Conservation (phyloP, 2,329 filamentous ascomycete species). For the Alternaria brassicae region DNA sequence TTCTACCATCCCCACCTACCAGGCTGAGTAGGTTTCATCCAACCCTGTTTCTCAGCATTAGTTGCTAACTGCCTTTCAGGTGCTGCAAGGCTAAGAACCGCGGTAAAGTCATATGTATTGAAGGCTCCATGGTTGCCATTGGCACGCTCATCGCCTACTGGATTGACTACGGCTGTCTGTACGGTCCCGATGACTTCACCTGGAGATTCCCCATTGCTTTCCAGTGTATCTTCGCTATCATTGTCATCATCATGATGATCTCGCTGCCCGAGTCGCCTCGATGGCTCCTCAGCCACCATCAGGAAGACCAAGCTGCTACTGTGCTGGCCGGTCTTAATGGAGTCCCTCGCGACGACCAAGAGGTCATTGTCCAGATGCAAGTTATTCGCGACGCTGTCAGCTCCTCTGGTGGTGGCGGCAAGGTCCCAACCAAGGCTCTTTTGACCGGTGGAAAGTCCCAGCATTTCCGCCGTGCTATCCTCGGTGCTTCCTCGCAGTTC, state of each 20-base stretch:
- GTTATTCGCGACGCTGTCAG: conserved; percentile 65
- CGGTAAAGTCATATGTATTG: conserved; percentile 66
- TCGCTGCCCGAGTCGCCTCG: conserved; percentile 39
- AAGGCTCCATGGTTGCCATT: conserved; percentile 59
- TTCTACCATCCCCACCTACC: conserved; percentile 61
- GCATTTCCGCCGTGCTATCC: conserved; percentile 67
- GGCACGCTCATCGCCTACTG: conserved; percentile 60
- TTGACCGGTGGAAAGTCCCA: conserved; percentile 69
- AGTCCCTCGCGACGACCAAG: conserved; percentile 58
- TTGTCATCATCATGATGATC: conserved; percentile 47
- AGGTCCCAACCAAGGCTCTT: conserved; percentile 52
- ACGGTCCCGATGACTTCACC: conserved; percentile 38
- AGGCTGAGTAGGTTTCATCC: conserved; percentile 53
- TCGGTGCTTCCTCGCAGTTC: conserved; percentile 66
- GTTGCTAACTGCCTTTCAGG: conserved; percentile 9
- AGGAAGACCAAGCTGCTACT: conserved; percentile 56
- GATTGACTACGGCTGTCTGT: conserved; percentile 57
- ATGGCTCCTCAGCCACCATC: conserved; percentile 44
- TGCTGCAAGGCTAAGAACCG: conserved; percentile 62
- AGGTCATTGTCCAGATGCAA: conserved; percentile 65
- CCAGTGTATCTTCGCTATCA: conserved; percentile 57
- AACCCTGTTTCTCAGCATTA: background rate
- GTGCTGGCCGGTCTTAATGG: conserved; percentile 59
- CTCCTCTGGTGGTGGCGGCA: conserved; percentile 45
- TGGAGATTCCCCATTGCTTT: conserved; percentile 63